Evolutionary conservation across 257 asterid species (phyloP), one percentile per base, ranked within the genome.

Genomic region (Perilla frutescens): DNA sequence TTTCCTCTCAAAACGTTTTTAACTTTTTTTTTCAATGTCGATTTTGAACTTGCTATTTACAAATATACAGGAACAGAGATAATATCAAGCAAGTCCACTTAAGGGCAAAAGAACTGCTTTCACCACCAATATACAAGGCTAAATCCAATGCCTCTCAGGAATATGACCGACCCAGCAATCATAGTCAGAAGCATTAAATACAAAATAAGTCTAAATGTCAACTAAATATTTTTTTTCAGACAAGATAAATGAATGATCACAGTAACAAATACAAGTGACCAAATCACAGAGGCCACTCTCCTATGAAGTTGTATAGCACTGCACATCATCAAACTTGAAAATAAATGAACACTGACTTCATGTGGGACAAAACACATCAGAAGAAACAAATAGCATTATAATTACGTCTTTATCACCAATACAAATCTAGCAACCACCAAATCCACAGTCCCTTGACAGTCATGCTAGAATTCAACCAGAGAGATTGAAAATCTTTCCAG

Each of bases 71-170:
- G n/a, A n/a, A n/a, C n/a, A n/a, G n/a, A n/a, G n/a, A n/a, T n/a
- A n/a, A n/a, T n/a, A n/a, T n/a, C n/a, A n/a, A n/a, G n/a, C n/a
- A n/a, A n/a, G n/a, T n/a, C n/a, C n/a, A n/a, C n/a, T n/a, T n/a
- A n/a, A n/a, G n/a, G n/a, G n/a, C n/a, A n/a, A n/a, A n/a, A n/a
- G n/a, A 74, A 80, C 83, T 69, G 79, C 96, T 78, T 84, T 83
- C 93, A 67, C 80, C 92, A 77, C 81, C 89, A 84, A 76, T 68
- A 81, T 76, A 84, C 83, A 86, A 71, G 80, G 81, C 84, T 67
- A 83, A 78, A 62, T 75, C 92, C 88, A 81, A 87, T 87, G 84
- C 83, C 86, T 84, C 79, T 79, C 87, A 87, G 82, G 84, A 77
- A 77, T 79, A 81, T 80, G 85, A 89, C 80, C 39, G 80, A 81